phyloP scores from a whole-genome alignment of 345 rosid genomes.

The Salix suchowensis region DNA sequence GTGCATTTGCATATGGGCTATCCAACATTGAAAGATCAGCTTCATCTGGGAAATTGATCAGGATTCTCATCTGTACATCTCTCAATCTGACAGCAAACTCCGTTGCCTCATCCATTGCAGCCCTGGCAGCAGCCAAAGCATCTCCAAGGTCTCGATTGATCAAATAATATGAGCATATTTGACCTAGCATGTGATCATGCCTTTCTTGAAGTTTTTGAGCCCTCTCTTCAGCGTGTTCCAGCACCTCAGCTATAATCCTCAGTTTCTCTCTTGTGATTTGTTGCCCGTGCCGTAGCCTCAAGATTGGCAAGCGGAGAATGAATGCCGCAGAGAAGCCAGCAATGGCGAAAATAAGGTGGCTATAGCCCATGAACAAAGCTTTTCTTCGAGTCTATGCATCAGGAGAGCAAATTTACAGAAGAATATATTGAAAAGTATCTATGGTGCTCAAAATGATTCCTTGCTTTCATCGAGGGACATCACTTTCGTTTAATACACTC shows the following conservation, averaged over 20 bases:
- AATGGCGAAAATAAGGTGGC: conserved; percentile 25
- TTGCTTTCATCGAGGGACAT: background rate
- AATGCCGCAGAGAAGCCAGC: conserved; percentile 48
- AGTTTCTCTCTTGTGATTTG: conserved; percentile 34
- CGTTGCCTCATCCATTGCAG: conserved; percentile 46
- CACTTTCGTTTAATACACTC: background rate
- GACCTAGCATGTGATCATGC: conserved; percentile 46
- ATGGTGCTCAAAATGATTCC: background rate
- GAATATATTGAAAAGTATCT: background rate
- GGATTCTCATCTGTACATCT: conserved; percentile 42
- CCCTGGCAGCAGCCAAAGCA: conserved; percentile 38
- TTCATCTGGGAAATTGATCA: conserved; percentile 34
- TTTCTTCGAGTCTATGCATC: too few relatives aligned
- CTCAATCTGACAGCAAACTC: conserved; percentile 42
- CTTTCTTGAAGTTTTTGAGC: conserved; percentile 45
- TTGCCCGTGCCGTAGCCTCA: conserved; percentile 35
- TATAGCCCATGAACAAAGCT: conserved; percentile 21
- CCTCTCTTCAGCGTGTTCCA: conserved; percentile 50
- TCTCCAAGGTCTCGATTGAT: conserved; percentile 44
- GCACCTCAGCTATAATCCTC: conserved; percentile 43
- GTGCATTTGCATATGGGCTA: background rate
- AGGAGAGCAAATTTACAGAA: background rate
- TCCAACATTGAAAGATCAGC: conserved; percentile 8
- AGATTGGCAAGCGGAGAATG: conserved; percentile 26
- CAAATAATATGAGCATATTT: conserved; percentile 42